phyloP scores from a whole-genome alignment of 805 yeast genomes.

The Candida succiphila region DNA sequence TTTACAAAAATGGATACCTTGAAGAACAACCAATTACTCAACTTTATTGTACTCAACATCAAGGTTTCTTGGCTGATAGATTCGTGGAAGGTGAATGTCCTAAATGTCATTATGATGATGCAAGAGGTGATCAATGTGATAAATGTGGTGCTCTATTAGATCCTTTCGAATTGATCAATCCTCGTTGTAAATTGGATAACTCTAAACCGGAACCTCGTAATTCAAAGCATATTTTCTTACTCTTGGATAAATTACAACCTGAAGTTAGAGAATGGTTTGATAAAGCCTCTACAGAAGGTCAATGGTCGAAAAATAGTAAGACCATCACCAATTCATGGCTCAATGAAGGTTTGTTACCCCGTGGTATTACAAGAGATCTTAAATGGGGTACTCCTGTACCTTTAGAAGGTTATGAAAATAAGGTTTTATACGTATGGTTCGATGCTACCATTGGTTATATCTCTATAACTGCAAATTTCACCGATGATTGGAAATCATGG shows the following conservation, averaged over 20 bases:
- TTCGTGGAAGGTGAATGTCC: slow-evolving; percentile 98
- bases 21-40: slow-evolving; percentile 87
- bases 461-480: slow-evolving; percentile 91
- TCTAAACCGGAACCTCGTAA: slow-evolving; percentile 71
- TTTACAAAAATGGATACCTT: slow-evolving; percentile 66
- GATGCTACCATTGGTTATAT: slow-evolving; percentile 97
- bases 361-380: slow-evolving; percentile 95
- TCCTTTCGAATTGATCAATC: slow-evolving; percentile 88
- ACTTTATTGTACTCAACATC: slow-evolving; percentile 82
- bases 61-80: slow-evolving; percentile 90
- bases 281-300: slow-evolving; percentile 58
- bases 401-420: slow-evolving; percentile 69
- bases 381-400: slow-evolving; percentile 99
- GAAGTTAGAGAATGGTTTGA: slow-evolving; percentile 64
- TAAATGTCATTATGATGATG: slow-evolving; percentile 88
- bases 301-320: slow-evolving; percentile 87
- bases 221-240: slow-evolving; percentile 79
- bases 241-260: slow-evolving; percentile 77
- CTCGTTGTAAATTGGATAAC: slow-evolving; percentile 90
- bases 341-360: slow-evolving; percentile 83
- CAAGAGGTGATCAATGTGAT: slow-evolving; percentile 99
- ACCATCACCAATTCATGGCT: slow-evolving; percentile 91
- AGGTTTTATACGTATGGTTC: slow-evolving; percentile 97
- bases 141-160: slow-evolving; percentile 84
- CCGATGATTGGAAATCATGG: slow-evolving; percentile 78